Percentiles rank a stretch among this genome's conserved stretches.
phyloP scores from a whole-genome alignment of 164 flowering plant genomes.

The Sedum album region DNA sequence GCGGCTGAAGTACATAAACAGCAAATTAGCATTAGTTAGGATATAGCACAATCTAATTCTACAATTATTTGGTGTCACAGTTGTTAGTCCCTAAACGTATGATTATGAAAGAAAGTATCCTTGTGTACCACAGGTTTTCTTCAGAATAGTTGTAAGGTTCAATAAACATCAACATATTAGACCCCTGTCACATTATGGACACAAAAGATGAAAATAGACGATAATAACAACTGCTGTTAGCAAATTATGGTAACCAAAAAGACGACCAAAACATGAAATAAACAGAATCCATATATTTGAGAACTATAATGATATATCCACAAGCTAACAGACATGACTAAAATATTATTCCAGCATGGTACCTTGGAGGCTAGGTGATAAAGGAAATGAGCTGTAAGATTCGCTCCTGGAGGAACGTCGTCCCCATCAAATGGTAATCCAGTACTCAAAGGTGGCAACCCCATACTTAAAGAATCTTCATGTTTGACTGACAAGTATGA shows the following conservation, averaged over 20 bases:
- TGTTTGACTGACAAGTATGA: constrained; percentile 59
- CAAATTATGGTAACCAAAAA: background rate
- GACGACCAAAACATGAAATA: background rate
- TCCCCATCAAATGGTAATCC: constrained; percentile 58
- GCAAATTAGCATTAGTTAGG: background rate
- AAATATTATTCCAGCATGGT: background rate
- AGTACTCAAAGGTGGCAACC: constrained; percentile 74
- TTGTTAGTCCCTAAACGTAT: background rate
- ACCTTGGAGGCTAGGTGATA: constrained; percentile 92
- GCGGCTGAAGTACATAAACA: background rate
- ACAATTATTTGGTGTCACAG: background rate
- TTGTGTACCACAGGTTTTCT: background rate
- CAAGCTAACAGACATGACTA: background rate
- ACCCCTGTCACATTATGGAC: background rate
- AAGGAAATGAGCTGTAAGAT: constrained; percentile 86
- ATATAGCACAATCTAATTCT: background rate
- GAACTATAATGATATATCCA: background rate
- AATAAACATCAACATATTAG: background rate
- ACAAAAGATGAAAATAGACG: background rate
- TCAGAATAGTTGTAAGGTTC: background rate
- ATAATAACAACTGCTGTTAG: background rate
- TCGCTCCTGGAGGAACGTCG: constrained; percentile 74
- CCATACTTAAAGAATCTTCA: constrained; percentile 70
- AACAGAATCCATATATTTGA: background rate
- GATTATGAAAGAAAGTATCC: background rate